phyloP scores from a whole-genome alignment of 2,329 filamentous ascomycete species.

The Lachnellula arida region DNA sequence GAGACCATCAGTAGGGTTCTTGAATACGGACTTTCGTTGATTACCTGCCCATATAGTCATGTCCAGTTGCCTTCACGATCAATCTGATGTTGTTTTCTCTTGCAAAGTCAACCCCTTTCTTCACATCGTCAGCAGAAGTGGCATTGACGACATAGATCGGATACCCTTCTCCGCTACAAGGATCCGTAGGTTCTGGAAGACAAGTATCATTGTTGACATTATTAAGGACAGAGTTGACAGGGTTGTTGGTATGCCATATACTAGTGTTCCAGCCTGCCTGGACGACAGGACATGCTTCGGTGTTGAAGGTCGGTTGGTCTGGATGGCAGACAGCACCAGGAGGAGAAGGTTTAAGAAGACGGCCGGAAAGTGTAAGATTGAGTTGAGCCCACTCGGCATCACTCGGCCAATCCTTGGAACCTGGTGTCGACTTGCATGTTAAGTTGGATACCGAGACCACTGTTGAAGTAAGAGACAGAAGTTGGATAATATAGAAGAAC shows the following conservation, averaged over 20 bases:
- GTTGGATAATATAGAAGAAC: too few species aligned
- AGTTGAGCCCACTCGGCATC: slow-evolving; percentile 41
- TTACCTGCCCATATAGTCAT: slow-evolving; percentile 34
- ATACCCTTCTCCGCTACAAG: slow-evolving; percentile 38
- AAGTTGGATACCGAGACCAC: too few species aligned
- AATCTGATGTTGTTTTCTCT: slow-evolving; percentile 32
- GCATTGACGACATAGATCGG: slow-evolving; percentile 37
- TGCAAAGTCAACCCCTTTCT: slow-evolving; percentile 34
- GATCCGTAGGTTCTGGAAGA: slow-evolving; percentile 36
- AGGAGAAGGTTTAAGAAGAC: slow-evolving; percentile 40
- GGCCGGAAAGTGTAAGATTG: slow-evolving; percentile 41
- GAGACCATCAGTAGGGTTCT: neutral
- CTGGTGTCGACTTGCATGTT: slow-evolving; percentile 45
- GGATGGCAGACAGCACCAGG: slow-evolving; percentile 43
- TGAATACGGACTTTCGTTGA: neutral
- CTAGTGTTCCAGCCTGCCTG: slow-evolving; percentile 32
- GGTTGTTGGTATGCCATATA: slow-evolving; percentile 36
- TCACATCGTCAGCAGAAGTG: slow-evolving; percentile 20
- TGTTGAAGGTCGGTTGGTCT: slow-evolving; percentile 31
- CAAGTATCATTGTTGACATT: slow-evolving; percentile 49
- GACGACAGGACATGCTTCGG: slow-evolving; percentile 32
- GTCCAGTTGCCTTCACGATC: slow-evolving; percentile 42
- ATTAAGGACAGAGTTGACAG: slow-evolving; percentile 36
- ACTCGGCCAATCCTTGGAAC: slow-evolving; percentile 44
- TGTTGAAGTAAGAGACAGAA: too few species aligned